Percentiles rank a stretch among this genome's conserved stretches.
Evolutionary conservation across 106 monocot genomes (phyloP).

Genomic region (Allium cepa): DNA sequence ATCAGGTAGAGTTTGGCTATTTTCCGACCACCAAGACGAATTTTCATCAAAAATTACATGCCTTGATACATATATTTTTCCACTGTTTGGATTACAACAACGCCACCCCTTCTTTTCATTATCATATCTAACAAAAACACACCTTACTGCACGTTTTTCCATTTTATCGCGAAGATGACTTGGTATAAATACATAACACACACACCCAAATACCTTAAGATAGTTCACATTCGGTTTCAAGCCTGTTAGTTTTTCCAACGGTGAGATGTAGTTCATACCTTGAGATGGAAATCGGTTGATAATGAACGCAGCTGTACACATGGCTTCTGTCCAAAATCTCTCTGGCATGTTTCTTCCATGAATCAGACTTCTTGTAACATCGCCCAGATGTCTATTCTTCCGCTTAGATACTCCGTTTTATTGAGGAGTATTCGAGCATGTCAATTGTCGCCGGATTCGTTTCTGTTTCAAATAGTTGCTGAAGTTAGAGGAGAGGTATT

Average conservation of each 20-base stretch:
- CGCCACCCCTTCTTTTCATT: conserved; percentile 7
- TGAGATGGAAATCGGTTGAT: not conserved
- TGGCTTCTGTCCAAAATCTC: not conserved
- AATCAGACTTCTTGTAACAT: not conserved
- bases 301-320: not conserved
- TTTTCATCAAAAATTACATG: conserved; percentile 6
- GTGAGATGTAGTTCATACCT: not conserved
- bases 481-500: not conserved
- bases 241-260: not conserved
- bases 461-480: not conserved
- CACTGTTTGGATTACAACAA: not conserved
- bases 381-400: not conserved
- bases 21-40: conserved; percentile 1
- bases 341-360: conserved; percentile 1
- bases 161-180: conserved; percentile 3
- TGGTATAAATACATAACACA: conserved; percentile 1
- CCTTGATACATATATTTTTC: not conserved
- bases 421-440: not conserved
- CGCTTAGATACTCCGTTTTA: not conserved
- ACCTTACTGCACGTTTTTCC: not conserved
- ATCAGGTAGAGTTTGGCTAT: not conserved
- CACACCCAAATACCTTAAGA: not conserved
- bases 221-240: not conserved
- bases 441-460: not conserved
- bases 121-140: conserved; percentile 7